Evolutionary conservation across 345 rosid genomes (phyloP).

Genomic region (Eucalyptus sideroxylon): DNA sequence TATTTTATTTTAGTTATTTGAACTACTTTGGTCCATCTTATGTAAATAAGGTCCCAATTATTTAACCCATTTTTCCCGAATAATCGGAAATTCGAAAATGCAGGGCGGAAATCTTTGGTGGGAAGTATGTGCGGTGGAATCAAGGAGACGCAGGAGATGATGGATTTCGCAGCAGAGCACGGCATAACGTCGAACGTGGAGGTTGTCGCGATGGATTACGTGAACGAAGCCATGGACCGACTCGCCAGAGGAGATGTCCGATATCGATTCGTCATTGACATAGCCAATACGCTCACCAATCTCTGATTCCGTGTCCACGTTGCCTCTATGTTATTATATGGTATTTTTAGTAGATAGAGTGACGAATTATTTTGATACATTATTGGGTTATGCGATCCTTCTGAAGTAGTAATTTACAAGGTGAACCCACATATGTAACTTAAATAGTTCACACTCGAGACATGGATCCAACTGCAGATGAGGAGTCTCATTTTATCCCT

Average conservation of each 20-base stretch:
- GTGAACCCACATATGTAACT: not conserved
- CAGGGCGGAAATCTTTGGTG: constrained; percentile 1
- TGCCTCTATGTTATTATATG: not conserved
- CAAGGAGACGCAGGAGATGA: constrained; percentile 23
- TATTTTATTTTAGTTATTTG: not conserved
- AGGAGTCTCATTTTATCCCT: not conserved
- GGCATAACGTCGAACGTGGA: constrained; percentile 1
- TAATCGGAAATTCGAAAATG: not conserved
- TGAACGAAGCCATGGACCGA: constrained; percentile 3
- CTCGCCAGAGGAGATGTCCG: constrained; percentile 1
- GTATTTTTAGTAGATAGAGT: not conserved
- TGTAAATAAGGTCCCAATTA: not conserved
- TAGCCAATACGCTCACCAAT: not conserved
- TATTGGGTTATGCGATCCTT: not conserved
- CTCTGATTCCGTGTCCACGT: not conserved
- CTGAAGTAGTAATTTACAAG: not conserved
- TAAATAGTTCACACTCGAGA: not conserved
- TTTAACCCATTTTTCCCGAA: not conserved
- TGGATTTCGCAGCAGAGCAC: not conserved
- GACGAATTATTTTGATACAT: not conserved
- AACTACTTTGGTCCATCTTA: not conserved
- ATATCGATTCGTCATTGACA: constrained; percentile 10
- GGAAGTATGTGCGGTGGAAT: constrained; percentile 3
- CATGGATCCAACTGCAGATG: not conserved
- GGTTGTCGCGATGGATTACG: constrained; percentile 3